phyloP scores from a whole-genome alignment of 169 alveolate species.

The Theileria annulata region DNA sequence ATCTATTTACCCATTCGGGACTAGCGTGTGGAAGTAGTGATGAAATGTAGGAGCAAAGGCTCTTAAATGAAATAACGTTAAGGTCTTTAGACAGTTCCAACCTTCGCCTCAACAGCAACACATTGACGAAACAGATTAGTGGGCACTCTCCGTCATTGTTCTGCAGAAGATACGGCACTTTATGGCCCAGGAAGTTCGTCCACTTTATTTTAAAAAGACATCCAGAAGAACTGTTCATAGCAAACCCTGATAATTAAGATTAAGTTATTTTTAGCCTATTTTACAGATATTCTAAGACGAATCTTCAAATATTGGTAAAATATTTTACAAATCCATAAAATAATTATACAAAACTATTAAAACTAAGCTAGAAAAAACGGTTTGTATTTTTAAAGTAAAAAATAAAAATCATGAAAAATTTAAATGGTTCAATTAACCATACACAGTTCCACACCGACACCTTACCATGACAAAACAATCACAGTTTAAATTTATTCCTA shows the following conservation, averaged over 20 bases:
- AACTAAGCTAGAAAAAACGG: neutral
- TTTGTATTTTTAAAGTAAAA: too few species aligned
- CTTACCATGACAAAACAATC: neutral
- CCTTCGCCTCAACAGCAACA: constrained; percentile 42
- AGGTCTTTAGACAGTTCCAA: constrained; percentile 24
- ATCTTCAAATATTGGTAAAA: neutral
- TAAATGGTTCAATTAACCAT: neutral
- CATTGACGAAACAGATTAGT: constrained; percentile 34
- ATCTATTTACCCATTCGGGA: constrained; percentile 47
- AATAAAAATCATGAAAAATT: too few species aligned
- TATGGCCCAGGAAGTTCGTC: constrained; percentile 23
- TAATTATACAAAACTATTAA: neutral
- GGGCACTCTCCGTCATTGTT: constrained; percentile 40
- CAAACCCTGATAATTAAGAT: neutral
- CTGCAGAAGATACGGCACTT: constrained; percentile 45
- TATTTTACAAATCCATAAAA: neutral
- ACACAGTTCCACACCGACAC: neutral
- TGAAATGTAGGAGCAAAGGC: constrained; percentile 3
- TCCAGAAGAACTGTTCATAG: neutral
- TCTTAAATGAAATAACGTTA: constrained; percentile 8
- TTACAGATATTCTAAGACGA: neutral
- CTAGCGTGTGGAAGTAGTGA: constrained; percentile 25
- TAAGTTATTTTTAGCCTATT: too few species aligned
- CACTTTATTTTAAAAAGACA: constrained; percentile 37
- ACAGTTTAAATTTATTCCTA: neutral